phyloP scores from a whole-genome alignment of 1,139 yeast genomes.

The Debaryomyces subglobosus region DNA sequence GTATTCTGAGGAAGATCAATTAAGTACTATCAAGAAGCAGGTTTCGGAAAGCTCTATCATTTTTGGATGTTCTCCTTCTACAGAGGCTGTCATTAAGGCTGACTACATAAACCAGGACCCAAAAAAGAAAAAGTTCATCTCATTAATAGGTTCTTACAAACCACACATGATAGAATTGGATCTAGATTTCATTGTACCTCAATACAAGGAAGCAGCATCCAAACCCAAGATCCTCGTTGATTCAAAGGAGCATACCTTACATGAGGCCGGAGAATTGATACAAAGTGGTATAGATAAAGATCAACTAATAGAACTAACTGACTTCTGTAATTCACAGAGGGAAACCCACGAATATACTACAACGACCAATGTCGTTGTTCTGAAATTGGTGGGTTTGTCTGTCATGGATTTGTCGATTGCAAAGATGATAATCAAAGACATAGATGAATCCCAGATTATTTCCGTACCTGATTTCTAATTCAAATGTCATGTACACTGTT shows the following conservation, averaged over 20 bases:
- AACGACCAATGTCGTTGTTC: conserved; percentile 37
- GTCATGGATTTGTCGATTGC: conserved; percentile 63
- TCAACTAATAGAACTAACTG: conserved; percentile 50
- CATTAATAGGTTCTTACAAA: conserved; percentile 69
- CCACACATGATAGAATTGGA: conserved; percentile 72
- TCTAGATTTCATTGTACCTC: conserved; percentile 34
- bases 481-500: too few species aligned
- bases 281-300: conserved; percentile 39
- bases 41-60: conserved; percentile 42
- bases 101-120: conserved; percentile 35
- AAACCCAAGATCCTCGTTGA: conserved; percentile 55
- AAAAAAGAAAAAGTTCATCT: conserved; percentile 44
- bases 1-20: conserved; percentile 20
- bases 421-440: conserved; percentile 23
- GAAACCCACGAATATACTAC: conserved; percentile 10
- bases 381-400: conserved; percentile 61
- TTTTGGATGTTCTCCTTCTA: conserved; percentile 64
- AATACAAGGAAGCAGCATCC: conserved; percentile 23
- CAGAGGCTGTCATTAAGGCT: conserved; percentile 46
- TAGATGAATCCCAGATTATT: conserved; percentile 13
- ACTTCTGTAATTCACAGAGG: conserved; percentile 23
- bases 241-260: conserved; percentile 55
- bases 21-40: conserved; percentile 18
- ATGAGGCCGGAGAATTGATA: conserved; percentile 69
- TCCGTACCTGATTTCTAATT: conserved; percentile 16